Evolutionary conservation across 2,329 filamentous ascomycete species (phyloP).

Genomic region (Apiospora aurea): DNA sequence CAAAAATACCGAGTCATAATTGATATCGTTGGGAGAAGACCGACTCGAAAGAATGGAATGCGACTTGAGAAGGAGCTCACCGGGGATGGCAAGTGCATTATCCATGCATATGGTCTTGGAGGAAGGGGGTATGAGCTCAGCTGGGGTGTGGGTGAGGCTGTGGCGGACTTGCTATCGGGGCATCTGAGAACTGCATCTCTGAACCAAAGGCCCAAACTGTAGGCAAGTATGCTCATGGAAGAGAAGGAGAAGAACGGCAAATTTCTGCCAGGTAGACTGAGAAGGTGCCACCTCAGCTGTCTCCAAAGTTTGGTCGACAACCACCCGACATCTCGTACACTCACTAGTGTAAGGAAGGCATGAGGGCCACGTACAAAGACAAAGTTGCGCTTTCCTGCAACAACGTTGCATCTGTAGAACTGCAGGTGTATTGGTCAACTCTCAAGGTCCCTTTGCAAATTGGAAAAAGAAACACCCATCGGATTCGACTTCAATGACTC

Average conservation of each 20-base stretch:
- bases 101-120: slow-evolving; percentile 67
- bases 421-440: not conserved
- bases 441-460: not conserved
- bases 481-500: not conserved
- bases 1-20: slow-evolving; percentile 44
- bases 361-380: too few species aligned
- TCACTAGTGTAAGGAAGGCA: not conserved
- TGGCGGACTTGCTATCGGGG: slow-evolving; percentile 47
- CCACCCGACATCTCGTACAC: not conserved
- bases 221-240: not conserved
- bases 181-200: slow-evolving; percentile 28
- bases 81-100: slow-evolving; percentile 39
- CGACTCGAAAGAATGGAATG: slow-evolving; percentile 55
- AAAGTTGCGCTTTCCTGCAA: not conserved
- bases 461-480: not conserved
- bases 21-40: slow-evolving; percentile 55
- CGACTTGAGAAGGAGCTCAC: slow-evolving; percentile 59
- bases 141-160: slow-evolving; percentile 64
- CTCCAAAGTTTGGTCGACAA: not conserved
- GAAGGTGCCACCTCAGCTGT: not conserved
- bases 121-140: slow-evolving; percentile 68
- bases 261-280: not conserved
- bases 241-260: not conserved
- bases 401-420: not conserved
- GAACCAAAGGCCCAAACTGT: slow-evolving; percentile 15